Base-by-base conservation (phyloP, 2,329 filamentous ascomycete genomes). In the Knufia petricola region DNA sequence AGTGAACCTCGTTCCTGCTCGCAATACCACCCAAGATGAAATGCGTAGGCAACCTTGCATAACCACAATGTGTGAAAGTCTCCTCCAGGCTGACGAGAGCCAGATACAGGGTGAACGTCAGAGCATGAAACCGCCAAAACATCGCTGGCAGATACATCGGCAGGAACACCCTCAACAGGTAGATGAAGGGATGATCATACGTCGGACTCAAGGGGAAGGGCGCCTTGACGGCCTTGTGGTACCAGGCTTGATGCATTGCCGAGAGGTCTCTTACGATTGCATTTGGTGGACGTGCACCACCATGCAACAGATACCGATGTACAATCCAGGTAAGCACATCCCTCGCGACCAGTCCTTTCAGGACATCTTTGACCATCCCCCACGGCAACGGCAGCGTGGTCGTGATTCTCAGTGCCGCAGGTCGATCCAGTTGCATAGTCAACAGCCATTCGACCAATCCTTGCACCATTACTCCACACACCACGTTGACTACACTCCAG, bases 281-380 rank as follows among this genome's bases (percentile, higher is more conserved):
- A 3, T 60, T 53, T 57, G 60, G 65, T 20, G 55, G 62, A 37
- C 62, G 63, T 3, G 46, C 44, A 13, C 40, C 37, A 23, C 30
- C 24, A 66, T 94, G 87, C 7, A 95, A 74, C 21, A 83, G 51
- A 60, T 77, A 76, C 45, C 84, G 81, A 66, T 94, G 87, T 56
- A 87, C 73, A 58, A 79, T 75, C 63, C 94, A 95, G 50, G 81
- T 77, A 9, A 88, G 61, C 61, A 79, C 72, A 59, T 84, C 81
- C 48, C 81, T 70, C n/a, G 75, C 52, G 1, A 78, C 38, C 12
- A 83, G 62, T 0, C 72, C 78, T 46, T 69, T 62, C 3, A 71
- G 51, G 4, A 82, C 59, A 57, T 80, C 74, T 57, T 74, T 78
- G 4, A 69, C 60, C 46, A 84, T 74, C 0, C 66, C 71, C 73